Evolutionary conservation across 768 basidiomycete species (phyloP), one percentile per base, ranked within the genome.

Genomic region (Suillus subaureus): DNA sequence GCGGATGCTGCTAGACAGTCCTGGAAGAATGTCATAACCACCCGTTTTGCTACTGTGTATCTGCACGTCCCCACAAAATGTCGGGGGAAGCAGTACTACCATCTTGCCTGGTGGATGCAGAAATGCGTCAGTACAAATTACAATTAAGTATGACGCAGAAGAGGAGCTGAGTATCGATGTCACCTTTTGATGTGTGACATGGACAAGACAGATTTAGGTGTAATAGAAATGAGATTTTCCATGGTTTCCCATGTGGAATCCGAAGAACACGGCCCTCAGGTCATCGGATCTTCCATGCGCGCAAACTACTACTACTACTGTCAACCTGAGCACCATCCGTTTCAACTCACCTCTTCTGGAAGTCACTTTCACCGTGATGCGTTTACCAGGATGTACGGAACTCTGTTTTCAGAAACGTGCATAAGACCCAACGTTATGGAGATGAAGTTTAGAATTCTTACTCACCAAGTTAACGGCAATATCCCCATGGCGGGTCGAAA

Each of bases 1-100:
- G 62, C 75, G 75, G 68, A 78, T 74, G 15, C 51, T 66, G 11
- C 67, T 61, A 15, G 74, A 61, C 23, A 82, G 67, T 1, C 69
- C 75, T n/a, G 81, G 80, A 35, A 82, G 70, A 56, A 82, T 70
- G 28, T 73, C 66, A 40, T 79, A 62, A 21, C 74, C 69, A 1
- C 79, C 80, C 51, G 73, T 77, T 54, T 70, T 70, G 26, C 77
- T 76, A 61, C 71, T 71, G 26, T 12, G 28, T 16, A 80, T 72
- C 40, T 78, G 78, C 28, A 82, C 71, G 4, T 79, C 73, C 18
- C 81, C 81, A 37, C 76, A 75, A 69, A 77, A 82, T 13, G 74
- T 77, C 40, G 69, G 70, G 16, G 80, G 80, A 40, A 82, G 63
- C 28, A 77, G 75, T 23, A 82, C 58, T 4, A 74, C 68, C n/a